Evolutionary conservation across 306 rosid species (phyloP).

Genomic region (Trichosanthes truncata): DNA sequence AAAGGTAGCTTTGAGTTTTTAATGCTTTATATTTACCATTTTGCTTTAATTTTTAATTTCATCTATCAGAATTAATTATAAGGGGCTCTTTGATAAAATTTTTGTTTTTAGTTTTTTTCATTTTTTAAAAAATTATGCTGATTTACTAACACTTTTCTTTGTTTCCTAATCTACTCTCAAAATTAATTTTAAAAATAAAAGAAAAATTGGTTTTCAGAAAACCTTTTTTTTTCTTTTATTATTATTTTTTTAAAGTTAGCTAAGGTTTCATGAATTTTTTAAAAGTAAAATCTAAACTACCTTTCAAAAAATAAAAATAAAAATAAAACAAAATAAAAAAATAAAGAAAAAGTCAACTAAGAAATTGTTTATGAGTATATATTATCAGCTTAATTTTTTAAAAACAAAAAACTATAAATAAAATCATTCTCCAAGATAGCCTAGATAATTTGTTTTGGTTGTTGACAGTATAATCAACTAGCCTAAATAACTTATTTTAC

Average conservation of each 20-base stretch:
- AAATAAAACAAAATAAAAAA: too few species aligned
- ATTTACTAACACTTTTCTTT: background rate
- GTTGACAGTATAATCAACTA: background rate
- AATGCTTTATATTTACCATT: background rate
- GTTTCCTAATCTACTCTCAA: background rate
- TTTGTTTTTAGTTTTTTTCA: background rate
- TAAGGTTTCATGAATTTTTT: background rate
- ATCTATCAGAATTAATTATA: background rate
- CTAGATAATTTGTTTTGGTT: background rate
- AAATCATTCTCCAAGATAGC: background rate
- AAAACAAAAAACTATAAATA: background rate
- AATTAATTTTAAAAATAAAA: background rate
- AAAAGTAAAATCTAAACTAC: background rate
- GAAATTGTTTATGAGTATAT: background rate
- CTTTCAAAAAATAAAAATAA: background rate
- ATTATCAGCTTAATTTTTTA: background rate
- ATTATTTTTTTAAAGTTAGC: background rate
- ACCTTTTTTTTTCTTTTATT: background rate
- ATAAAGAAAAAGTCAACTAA: background rate
- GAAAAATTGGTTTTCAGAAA: background rate
- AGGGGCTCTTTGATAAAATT: background rate
- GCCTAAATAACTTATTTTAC: constrained; percentile 15
- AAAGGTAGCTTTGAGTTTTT: constrained; percentile 44
- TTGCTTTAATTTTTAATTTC: constrained; percentile 11
- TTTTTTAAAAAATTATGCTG: background rate